Percentiles rank a stretch among this genome's conserved stretches.
Conservation (phyloP, 352 stramenopile genomes). For the Phytophthora tentaculata region DNA sequence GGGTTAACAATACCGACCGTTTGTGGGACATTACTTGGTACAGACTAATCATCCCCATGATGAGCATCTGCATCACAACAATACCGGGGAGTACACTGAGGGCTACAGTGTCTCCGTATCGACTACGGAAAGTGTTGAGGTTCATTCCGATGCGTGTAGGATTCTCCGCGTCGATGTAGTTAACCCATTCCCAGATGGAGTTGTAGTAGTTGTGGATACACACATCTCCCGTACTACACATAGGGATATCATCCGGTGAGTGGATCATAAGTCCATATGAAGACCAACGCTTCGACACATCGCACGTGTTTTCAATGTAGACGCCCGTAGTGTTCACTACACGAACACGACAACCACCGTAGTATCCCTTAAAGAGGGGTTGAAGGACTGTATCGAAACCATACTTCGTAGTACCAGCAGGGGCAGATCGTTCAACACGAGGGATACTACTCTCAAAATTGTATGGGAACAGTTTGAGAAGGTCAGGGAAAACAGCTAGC, state of each 20-base stretch:
- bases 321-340: constrained; percentile 26
- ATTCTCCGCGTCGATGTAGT: neutral
- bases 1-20: constrained; percentile 33
- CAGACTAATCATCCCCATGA: constrained; percentile 25
- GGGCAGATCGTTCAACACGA: neutral
- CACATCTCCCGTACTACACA: neutral
- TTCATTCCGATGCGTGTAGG: neutral
- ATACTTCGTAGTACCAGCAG: constrained; percentile 20
- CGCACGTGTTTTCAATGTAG: constrained; percentile 31
- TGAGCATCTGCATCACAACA: constrained; percentile 8
- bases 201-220: constrained; percentile 15
- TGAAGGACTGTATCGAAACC: constrained; percentile 15
- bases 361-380: constrained; percentile 34
- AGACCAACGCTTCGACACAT: constrained; percentile 18
- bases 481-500: constrained; percentile 19
- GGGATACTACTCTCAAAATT: constrained; percentile 38
- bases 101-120: neutral
- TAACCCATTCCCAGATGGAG: neutral
- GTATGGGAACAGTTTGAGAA: constrained; percentile 35
- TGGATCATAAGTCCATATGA: constrained; percentile 37
- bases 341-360: constrained; percentile 32
- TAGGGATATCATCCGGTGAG: constrained; percentile 33
- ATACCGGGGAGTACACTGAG: constrained; percentile 31
- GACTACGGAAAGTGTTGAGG: neutral
- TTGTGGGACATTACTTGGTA: constrained; percentile 42